Conservation (phyloP, 1,284 basidiomycete genomes). For the Leccinum griseonigrum region DNA sequence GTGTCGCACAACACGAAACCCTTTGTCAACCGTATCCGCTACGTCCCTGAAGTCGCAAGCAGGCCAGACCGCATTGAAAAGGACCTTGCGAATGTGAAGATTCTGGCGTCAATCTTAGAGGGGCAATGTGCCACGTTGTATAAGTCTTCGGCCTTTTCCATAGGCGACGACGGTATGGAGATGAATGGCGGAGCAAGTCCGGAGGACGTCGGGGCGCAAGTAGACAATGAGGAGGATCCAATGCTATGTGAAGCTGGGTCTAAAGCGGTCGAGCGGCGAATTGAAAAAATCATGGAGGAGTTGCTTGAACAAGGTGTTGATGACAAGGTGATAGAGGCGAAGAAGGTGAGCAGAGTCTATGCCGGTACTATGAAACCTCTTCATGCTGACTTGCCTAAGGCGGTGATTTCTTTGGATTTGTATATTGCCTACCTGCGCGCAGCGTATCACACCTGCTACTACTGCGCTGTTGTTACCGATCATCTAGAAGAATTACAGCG, state of each 20-base stretch:
- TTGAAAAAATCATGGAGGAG: constrained; percentile 70
- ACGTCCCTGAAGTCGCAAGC: constrained; percentile 79
- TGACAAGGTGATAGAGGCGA: constrained; percentile 60
- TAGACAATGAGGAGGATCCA: constrained; percentile 50
- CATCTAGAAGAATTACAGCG: constrained; percentile 92
- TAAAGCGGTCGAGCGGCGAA: constrained; percentile 69
- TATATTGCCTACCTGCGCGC: constrained; percentile 82
- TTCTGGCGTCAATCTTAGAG: constrained; percentile 72
- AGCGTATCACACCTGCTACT: constrained; percentile 91
- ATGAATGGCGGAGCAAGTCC: constrained; percentile 30
- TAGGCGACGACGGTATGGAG: constrained; percentile 27
- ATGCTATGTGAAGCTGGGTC: constrained; percentile 61
- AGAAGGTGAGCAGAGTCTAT: constrained; percentile 52
- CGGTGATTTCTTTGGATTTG: constrained; percentile 76
- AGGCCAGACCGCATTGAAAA: constrained; percentile 74
- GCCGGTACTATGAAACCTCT: constrained; percentile 13
- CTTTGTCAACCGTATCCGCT: constrained; percentile 73
- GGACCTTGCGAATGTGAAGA: constrained; percentile 74
- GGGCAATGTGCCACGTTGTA: constrained; percentile 57
- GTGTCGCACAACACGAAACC: constrained; percentile 80
- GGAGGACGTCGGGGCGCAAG: constrained; percentile 38
- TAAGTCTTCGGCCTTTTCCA: constrained; percentile 30
- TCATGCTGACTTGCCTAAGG: constrained; percentile 40
- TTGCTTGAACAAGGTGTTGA: constrained; percentile 64
- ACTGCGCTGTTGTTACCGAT: constrained; percentile 89